Conservation (phyloP, 1,284 basidiomycete species). For the Puccinia polysora region DNA sequence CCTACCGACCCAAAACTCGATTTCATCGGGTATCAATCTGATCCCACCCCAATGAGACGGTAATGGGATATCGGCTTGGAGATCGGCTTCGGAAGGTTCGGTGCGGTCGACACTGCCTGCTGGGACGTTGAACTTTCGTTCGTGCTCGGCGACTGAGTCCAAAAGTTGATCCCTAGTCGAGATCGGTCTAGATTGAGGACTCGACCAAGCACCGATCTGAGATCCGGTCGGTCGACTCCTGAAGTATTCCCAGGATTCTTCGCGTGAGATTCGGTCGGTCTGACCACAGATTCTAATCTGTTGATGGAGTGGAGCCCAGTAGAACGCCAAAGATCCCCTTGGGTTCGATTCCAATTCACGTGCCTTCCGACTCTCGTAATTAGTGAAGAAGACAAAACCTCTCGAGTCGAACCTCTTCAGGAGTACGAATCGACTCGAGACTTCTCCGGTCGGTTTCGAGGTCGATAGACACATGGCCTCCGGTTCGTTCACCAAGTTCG, state of each 20-base stretch:
- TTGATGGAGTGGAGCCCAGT: conserved; percentile 80
- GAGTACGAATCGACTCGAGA: conserved; percentile 58
- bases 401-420: conserved; percentile 16
- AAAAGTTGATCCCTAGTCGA: conserved; percentile 64
- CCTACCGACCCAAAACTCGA: conserved; percentile 91
- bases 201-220: conserved; percentile 86
- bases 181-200: conserved; percentile 74
- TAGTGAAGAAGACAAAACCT: conserved; percentile 52
- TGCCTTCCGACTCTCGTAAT: conserved; percentile 52
- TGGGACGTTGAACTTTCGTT: conserved; percentile 62
- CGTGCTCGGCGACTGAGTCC: conserved; percentile 61
- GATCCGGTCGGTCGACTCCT: conserved; percentile 75
- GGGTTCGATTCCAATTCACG: conserved; percentile 50
- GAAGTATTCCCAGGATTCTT: conserved; percentile 80
- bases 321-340: conserved; percentile 75
- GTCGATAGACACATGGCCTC: conserved; percentile 84
- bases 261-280: conserved; percentile 68
- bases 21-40: conserved; percentile 77
- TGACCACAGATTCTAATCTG: conserved; percentile 79
- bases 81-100: conserved; percentile 50
- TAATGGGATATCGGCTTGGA: conserved; percentile 59
- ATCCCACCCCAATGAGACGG: conserved; percentile 97
- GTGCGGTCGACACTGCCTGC: conserved; percentile 47
- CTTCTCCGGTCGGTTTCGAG: conserved; percentile 60
- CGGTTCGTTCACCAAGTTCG: conserved; percentile 60